Conservation (phyloP, 2,329 filamentous ascomycete genomes). For the Xylariaceae sp. region DNA sequence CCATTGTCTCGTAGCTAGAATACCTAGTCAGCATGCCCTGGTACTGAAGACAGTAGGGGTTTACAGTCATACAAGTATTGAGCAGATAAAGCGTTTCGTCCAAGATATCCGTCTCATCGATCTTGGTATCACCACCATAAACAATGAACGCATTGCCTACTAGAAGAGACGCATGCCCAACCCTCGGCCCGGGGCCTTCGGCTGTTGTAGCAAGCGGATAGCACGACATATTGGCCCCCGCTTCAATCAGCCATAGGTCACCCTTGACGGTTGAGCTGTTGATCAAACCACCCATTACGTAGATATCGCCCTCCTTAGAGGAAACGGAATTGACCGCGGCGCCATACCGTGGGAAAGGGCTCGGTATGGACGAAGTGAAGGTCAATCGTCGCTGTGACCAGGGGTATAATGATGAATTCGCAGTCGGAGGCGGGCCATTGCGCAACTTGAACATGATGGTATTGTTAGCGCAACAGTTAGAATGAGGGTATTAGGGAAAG, state of each 20-base stretch:
- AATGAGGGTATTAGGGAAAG: neutral
- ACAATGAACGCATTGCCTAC: constrained; percentile 99
- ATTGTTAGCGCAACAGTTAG: constrained; percentile 8
- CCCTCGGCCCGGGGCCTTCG: constrained; percentile 91
- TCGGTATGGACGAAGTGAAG: constrained; percentile 79
- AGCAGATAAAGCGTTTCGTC: constrained; percentile 96
- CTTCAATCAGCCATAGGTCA: constrained; percentile 97
- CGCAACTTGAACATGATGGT: constrained; percentile 47
- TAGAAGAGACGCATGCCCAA: constrained; percentile 89
- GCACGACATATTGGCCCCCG: constrained; percentile 83
- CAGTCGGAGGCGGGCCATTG: constrained; percentile 50
- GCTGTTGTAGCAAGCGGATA: constrained; percentile 90
- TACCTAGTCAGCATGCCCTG: constrained; percentile 6
- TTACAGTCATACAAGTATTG: constrained; percentile 81
- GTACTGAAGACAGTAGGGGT: constrained; percentile 1
- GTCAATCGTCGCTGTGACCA: constrained; percentile 92
- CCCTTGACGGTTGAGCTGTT: constrained; percentile 95
- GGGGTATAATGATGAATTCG: constrained; percentile 84
- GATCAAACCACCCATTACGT: constrained; percentile 95
- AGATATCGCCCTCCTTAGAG: constrained; percentile 96
- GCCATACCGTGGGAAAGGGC: constrained; percentile 95
- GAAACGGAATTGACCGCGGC: constrained; percentile 90
- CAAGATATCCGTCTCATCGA: constrained; percentile 86
- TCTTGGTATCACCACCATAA: constrained; percentile 97
- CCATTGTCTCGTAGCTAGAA: constrained; percentile 91